These are phyloP conservation scores for Melampsora abietis-canadensis DNA, from an alignment of 1,284 basidiomycete genomes.

Conservation along the genomic window DNA sequence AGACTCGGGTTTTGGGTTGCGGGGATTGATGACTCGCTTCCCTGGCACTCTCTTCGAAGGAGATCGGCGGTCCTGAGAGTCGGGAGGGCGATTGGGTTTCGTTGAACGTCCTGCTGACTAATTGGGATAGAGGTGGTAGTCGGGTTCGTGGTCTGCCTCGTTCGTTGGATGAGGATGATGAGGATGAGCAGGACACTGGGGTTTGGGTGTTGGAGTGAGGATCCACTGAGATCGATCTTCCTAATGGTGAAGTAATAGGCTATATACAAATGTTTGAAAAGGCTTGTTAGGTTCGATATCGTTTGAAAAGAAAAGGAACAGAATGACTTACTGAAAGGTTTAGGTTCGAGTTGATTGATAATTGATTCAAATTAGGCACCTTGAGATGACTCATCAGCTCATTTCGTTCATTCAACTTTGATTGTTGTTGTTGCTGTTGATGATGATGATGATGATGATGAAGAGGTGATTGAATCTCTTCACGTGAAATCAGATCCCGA, in stretches of 20 bases:
- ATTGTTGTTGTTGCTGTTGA: too few species aligned
- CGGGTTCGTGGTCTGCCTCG: background rate
- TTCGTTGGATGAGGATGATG: constrained; percentile 2
- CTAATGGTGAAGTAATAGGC: constrained; percentile 4
- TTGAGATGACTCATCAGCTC: too few species aligned
- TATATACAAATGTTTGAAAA: background rate
- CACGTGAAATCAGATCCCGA: too few species aligned
- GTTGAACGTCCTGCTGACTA: background rate
- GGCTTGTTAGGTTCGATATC: background rate
- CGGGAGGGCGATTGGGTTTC: background rate
- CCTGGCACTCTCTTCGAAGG: constrained; percentile 30
- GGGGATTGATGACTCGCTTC: constrained; percentile 24
- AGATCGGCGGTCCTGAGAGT: constrained; percentile 17
- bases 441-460: too few species aligned
- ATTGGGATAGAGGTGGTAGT: background rate
- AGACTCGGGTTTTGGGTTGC: background rate
- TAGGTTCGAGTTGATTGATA: too few species aligned
- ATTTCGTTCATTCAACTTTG: too few species aligned
- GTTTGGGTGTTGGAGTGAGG: background rate
- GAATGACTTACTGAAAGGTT: background rate
- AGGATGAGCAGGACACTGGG: background rate
- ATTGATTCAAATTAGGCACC: too few species aligned
- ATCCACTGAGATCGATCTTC: background rate
- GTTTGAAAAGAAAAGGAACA: background rate
- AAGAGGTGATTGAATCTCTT: too few species aligned